Conservation (phyloP, 2,329 filamentous ascomycete genomes). For the Trichoderma lentiforme region DNA sequence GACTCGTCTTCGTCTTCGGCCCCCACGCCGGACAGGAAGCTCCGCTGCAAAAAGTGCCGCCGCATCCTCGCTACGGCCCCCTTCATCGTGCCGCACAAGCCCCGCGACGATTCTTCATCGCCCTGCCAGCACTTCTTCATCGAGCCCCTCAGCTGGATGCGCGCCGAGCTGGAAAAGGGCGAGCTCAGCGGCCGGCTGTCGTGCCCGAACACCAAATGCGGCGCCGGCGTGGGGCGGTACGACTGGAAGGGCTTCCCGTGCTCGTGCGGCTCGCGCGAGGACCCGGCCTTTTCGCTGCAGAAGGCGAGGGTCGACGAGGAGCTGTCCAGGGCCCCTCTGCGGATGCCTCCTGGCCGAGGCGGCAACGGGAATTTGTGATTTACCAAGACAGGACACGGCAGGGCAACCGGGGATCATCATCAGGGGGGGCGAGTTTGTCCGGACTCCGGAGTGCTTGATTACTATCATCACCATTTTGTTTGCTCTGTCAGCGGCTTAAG, state of each 20-base stretch:
- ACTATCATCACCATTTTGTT: background rate
- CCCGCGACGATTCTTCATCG: constrained; percentile 2
- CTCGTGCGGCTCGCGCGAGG: constrained; percentile 85
- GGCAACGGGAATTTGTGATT: constrained; percentile 28
- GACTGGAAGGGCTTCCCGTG: constrained; percentile 95
- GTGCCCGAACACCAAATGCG: constrained; percentile 77
- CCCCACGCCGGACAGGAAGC: constrained; percentile 27
- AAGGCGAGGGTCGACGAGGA: constrained; percentile 77
- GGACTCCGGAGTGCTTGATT: background rate
- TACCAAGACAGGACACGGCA: background rate
- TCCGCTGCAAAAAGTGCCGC: constrained; percentile 91
- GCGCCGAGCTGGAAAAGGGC: constrained; percentile 73
- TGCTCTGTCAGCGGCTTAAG: background rate
- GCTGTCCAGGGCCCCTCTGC: constrained; percentile 39
- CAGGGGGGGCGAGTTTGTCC: background rate
- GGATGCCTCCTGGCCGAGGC: constrained; percentile 50
- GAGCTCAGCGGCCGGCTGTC: constrained; percentile 78
- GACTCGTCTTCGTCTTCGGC: background rate
- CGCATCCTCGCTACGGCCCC: constrained; percentile 52
- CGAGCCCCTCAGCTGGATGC: constrained; percentile 95
- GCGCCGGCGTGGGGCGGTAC: constrained; percentile 83
- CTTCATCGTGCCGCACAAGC: constrained; percentile 64
- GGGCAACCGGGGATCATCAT: background rate
- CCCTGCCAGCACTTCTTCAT: constrained; percentile 83
- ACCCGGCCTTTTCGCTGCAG: constrained; percentile 83